A percentile compares a stretch with the other conserved stretches of the same genome.
Conservation (phyloP, 2,329 filamentous ascomycete genomes). For the Fonsecaea pedrosoi region DNA sequence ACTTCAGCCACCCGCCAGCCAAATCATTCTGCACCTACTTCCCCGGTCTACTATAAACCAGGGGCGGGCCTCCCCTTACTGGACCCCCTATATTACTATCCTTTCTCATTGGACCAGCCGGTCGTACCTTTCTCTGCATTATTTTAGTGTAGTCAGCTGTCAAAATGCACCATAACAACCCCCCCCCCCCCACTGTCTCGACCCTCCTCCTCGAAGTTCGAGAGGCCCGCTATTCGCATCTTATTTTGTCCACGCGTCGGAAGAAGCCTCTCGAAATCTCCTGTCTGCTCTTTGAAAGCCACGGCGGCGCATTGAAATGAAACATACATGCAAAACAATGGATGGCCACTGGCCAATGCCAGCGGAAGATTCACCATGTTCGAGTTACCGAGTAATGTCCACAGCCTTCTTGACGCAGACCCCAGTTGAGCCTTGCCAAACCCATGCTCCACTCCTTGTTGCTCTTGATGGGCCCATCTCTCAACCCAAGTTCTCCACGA, state of each 20-base stretch:
- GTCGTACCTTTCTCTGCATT: neutral
- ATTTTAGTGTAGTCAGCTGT: neutral
- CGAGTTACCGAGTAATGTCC: neutral
- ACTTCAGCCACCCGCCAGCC: neutral
- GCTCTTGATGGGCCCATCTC: neutral
- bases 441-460: neutral
- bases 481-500: neutral
- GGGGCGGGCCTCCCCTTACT: neutral
- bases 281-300: neutral
- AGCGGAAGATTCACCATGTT: too few relatives aligned
- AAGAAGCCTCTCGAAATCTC: neutral
- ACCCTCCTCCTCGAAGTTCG: neutral
- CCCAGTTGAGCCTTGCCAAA: neutral
- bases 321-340: neutral
- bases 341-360: neutral
- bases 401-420: neutral
- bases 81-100: neutral
- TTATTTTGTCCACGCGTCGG: neutral
- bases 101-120: neutral
- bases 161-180: neutral
- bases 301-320: neutral
- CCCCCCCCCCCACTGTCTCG: neutral
- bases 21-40: neutral
- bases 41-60: neutral
- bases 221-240: neutral